Evolutionary conservation across 306 rosid species (phyloP).

Genomic region (Boehmeria nivea): DNA sequence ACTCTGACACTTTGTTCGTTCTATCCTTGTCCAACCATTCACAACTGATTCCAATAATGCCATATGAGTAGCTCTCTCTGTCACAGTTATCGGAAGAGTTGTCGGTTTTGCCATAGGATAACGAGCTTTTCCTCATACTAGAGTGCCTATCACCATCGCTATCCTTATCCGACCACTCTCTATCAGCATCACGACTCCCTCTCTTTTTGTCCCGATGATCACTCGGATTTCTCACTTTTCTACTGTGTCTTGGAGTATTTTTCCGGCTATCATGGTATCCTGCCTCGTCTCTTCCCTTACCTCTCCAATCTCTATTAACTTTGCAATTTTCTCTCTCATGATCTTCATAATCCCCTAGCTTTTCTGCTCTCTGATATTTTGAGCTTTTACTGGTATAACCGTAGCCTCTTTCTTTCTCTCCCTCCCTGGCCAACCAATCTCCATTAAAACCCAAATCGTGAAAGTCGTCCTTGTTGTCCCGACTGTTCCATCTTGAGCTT

Average conservation of each 20-base stretch:
- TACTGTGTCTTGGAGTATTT: conserved; percentile 10
- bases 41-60: no score
- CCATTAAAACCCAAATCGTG: conserved; percentile 35
- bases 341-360: conserved; percentile 14
- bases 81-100: no score
- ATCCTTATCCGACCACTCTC: conserved; percentile 23
- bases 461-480: conserved; percentile 20
- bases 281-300: conserved; percentile 11
- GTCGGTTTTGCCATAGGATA: no score
- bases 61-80: no score
- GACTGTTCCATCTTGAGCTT: conserved; percentile 23
- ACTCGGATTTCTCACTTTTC: conserved; percentile 18
- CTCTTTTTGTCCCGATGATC: conserved; percentile 15
- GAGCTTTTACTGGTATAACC: conserved; percentile 34
- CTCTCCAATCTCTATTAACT: conserved; percentile 7
- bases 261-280: conserved; percentile 1
- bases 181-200: conserved; percentile 22
- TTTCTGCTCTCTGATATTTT: conserved; percentile 19
- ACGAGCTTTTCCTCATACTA: no score
- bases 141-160: no score
- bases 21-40: conserved; percentile 16
- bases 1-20: conserved; percentile 8
- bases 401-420: no score
- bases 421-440: no score
- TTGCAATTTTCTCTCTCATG: conserved; percentile 6